Percentiles rank a stretch among this genome's conserved stretches.
Conservation (phyloP, 2,329 filamentous ascomycete genomes). For the Penicillium nordicum region DNA sequence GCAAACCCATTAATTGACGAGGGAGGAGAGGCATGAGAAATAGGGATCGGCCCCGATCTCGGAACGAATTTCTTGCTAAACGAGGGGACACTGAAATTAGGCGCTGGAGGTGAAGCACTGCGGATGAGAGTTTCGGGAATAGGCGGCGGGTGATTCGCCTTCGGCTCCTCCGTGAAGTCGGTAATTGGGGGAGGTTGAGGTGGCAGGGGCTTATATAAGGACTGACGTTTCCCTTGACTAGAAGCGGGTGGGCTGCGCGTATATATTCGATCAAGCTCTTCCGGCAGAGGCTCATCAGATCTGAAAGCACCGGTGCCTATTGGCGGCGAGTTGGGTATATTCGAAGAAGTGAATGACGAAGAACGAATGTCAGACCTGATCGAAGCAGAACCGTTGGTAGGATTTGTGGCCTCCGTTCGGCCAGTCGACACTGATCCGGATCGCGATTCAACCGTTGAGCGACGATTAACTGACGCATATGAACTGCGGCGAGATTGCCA, state of each 20-base stretch:
- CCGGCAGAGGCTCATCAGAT: slow-evolving; percentile 13
- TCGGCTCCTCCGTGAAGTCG: slow-evolving; percentile 18
- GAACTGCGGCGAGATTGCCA: slow-evolving; percentile 30
- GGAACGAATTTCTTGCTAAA: slow-evolving; percentile 40
- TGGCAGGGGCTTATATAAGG: slow-evolving; percentile 18
- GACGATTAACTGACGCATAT: slow-evolving; percentile 30
- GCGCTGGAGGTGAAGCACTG: slow-evolving; percentile 35
- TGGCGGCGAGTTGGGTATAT: slow-evolving; percentile 18
- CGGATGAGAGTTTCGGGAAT: slow-evolving; percentile 26
- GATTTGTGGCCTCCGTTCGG: slow-evolving; percentile 23
- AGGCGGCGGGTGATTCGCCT: slow-evolving; percentile 22
- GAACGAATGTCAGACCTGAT: slow-evolving; percentile 15
- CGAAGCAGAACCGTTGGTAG: slow-evolving; percentile 11
- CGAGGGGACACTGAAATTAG: slow-evolving; percentile 43
- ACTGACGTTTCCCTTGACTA: slow-evolving; percentile 27
- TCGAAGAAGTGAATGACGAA: slow-evolving; percentile 15
- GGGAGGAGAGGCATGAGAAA: slow-evolving; percentile 16
- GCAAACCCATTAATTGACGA: slow-evolving; percentile 12
- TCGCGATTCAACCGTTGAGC: slow-evolving; percentile 30
- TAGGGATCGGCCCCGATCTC: slow-evolving; percentile 13
- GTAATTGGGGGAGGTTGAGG: slow-evolving; percentile 8
- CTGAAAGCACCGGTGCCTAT: slow-evolving; percentile 8
- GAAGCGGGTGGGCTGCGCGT: slow-evolving; percentile 23
- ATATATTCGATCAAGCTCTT: slow-evolving; percentile 10
- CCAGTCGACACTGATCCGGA: slow-evolving; percentile 29